Percentiles rank a stretch among this genome's conserved stretches.
phyloP scores from a whole-genome alignment of 805 yeast species.

The Candida dajiaensis region DNA sequence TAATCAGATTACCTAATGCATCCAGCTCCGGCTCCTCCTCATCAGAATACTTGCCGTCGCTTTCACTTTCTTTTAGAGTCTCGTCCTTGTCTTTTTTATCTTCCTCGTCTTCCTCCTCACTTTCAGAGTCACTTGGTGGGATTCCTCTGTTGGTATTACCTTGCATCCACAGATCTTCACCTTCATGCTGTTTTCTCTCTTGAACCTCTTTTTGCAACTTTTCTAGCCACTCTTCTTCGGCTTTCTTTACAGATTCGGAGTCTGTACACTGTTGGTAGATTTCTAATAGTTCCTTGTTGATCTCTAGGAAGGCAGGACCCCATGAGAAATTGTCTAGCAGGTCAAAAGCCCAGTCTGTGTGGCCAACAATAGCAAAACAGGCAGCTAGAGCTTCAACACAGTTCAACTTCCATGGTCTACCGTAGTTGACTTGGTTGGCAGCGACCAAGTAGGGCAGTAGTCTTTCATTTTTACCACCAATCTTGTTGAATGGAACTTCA shows the following conservation, averaged over 20 bases:
- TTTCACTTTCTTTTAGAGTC: slow-evolving; percentile 4
- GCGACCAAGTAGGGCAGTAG: slow-evolving; percentile 89
- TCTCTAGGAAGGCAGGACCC: slow-evolving; percentile 84
- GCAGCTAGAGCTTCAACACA: slow-evolving; percentile 98
- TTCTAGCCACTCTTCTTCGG: slow-evolving; percentile 71
- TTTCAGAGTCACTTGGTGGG: slow-evolving; percentile 21
- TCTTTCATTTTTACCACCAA: slow-evolving; percentile 87
- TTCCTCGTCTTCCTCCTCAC: slow-evolving; percentile 14
- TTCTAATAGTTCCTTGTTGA: slow-evolving; percentile 73
- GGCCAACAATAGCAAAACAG: slow-evolving; percentile 91
- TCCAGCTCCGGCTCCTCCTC: slow-evolving; percentile 18
- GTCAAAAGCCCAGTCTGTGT: slow-evolving; percentile 78
- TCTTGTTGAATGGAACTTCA: slow-evolving; percentile 89
- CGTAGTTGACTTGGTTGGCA: slow-evolving; percentile 95
- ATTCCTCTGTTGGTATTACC: slow-evolving; percentile 59
- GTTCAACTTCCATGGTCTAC: slow-evolving; percentile 90
- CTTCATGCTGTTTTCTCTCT: slow-evolving; percentile 50
- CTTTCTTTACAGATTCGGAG: slow-evolving; percentile 60
- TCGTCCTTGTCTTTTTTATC: slow-evolving; percentile 23
- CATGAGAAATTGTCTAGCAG: slow-evolving; percentile 79
- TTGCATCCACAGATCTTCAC: slow-evolving; percentile 66
- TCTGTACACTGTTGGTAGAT: slow-evolving; percentile 79
- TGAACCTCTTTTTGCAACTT: slow-evolving; percentile 59
- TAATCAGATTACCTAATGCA: slow-evolving; percentile 13
- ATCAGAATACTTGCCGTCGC: slow-evolving; percentile 9